Conservation (phyloP, 345 rosid species). For the Salix udensis region DNA sequence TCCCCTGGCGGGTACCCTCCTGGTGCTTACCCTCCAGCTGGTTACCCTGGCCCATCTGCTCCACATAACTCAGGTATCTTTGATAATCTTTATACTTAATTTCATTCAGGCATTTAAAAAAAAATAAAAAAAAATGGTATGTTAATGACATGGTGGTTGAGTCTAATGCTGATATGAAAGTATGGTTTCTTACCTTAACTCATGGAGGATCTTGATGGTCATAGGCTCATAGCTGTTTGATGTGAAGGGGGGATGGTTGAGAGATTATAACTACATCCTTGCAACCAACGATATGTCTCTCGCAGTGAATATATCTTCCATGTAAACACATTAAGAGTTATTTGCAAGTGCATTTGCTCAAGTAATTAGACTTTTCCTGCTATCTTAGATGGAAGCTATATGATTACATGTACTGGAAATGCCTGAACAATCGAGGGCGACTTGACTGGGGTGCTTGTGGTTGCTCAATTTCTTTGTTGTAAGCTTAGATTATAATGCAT, state of each 20-base stretch:
- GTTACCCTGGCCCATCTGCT: constrained; percentile 50
- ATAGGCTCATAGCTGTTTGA: too few species aligned
- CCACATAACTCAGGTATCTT: constrained; percentile 27
- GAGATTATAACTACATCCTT: too few species aligned
- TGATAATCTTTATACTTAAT: neutral
- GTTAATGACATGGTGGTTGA: neutral
- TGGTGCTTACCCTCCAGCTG: constrained; percentile 29
- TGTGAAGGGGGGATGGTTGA: too few species aligned
- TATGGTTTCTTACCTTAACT: neutral
- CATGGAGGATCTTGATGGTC: neutral
- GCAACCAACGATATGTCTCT: too few species aligned
- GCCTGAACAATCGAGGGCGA: neutral
- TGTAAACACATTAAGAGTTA: too few species aligned
- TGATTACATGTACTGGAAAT: neutral
- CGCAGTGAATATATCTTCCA: too few species aligned
- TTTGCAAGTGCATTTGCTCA: too few species aligned
- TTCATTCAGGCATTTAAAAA: neutral
- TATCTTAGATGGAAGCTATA: neutral
- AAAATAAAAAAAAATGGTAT: too few species aligned
- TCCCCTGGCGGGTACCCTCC: constrained; percentile 37
- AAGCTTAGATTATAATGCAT: too few species aligned
- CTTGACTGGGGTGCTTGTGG: too few species aligned
- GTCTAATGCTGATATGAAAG: neutral
- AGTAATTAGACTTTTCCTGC: too few species aligned
- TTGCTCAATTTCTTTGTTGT: too few species aligned